A percentile compares a stretch with the other conserved stretches of the same genome.
These are phyloP conservation scores for Zasmidium citrigriseum DNA, from an alignment of 2,329 filamentous ascomycete species.

Conservation along the genomic window DNA sequence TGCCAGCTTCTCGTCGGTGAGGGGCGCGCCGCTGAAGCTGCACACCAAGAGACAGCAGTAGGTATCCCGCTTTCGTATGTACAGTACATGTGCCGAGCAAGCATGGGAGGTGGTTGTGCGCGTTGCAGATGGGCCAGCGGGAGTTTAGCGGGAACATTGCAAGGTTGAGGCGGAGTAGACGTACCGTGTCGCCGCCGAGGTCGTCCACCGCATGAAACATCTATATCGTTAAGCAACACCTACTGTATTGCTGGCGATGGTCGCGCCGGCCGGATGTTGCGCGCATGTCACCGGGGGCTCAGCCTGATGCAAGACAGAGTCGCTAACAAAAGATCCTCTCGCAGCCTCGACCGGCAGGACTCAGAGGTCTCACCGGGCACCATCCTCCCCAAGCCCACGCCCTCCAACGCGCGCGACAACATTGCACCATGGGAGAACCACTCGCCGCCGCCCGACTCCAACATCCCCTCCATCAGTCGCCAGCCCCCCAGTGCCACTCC, in stretches of 20 bases:
- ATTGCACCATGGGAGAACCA: conserved; percentile 55
- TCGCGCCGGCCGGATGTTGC: neutral
- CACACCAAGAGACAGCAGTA: conserved; percentile 51
- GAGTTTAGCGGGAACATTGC: conserved; percentile 4
- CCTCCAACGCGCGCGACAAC: conserved; percentile 46
- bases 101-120: neutral
- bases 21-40: conserved; percentile 28
- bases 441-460: conserved; percentile 23
- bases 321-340: conserved; percentile 28
- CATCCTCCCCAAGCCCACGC: conserved; percentile 38
- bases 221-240: too few relatives aligned
- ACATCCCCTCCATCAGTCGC: conserved; percentile 43
- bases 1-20: conserved; percentile 19
- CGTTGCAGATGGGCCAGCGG: neutral
- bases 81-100: neutral
- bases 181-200: neutral
- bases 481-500: conserved; percentile 58
- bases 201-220: too few relatives aligned
- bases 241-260: too few relatives aligned
- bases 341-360: conserved; percentile 47
- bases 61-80: conserved; percentile 30
- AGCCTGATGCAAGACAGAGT: conserved; percentile 14
- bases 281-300: neutral
- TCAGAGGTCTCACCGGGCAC: conserved; percentile 45
- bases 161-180: neutral